phyloP scores from a whole-genome alignment of 805 yeast species.

The Pichia cephalocereana region DNA sequence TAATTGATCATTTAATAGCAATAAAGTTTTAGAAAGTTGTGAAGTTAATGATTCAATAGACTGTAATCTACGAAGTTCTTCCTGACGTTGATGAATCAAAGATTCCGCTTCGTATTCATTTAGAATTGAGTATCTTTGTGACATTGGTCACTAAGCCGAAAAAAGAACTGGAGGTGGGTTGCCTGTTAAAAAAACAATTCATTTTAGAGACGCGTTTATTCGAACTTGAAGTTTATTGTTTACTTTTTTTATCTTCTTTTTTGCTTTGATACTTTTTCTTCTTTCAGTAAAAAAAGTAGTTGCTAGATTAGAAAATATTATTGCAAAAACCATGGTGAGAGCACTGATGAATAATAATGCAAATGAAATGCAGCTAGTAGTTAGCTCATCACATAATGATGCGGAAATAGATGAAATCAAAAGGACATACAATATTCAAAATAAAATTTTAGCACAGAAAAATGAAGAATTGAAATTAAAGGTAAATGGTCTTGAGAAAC shows the following conservation, averaged over 20 bases:
- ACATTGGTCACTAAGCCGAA: neutral
- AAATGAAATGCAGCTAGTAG: neutral
- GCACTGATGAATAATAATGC: neutral
- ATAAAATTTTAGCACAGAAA: constrained; percentile 50
- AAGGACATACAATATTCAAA: constrained; percentile 33
- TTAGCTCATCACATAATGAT: constrained; percentile 5
- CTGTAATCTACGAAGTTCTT: constrained; percentile 41
- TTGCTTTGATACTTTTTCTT: neutral
- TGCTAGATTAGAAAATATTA: neutral
- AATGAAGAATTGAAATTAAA: constrained; percentile 44
- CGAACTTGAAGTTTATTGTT: neutral
- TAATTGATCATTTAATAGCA: constrained; percentile 38
- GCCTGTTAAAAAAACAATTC: neutral
- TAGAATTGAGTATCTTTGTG: constrained; percentile 7
- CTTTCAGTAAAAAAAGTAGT: neutral
- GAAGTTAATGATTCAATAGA: constrained; percentile 40
- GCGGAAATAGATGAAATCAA: constrained; percentile 11
- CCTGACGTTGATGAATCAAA: constrained; percentile 21
- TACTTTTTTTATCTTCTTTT: neutral
- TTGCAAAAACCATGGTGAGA: neutral
- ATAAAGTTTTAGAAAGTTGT: constrained; percentile 37
- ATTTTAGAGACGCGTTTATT: neutral
- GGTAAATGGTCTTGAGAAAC: constrained; percentile 44
- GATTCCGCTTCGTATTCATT: constrained; percentile 14
- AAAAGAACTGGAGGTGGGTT: neutral